Evolutionary conservation across 2,329 filamentous ascomycete genomes (phyloP), one percentile per base, ranked within the genome.

Genomic region (Thermomyces lanuginosus): DNA sequence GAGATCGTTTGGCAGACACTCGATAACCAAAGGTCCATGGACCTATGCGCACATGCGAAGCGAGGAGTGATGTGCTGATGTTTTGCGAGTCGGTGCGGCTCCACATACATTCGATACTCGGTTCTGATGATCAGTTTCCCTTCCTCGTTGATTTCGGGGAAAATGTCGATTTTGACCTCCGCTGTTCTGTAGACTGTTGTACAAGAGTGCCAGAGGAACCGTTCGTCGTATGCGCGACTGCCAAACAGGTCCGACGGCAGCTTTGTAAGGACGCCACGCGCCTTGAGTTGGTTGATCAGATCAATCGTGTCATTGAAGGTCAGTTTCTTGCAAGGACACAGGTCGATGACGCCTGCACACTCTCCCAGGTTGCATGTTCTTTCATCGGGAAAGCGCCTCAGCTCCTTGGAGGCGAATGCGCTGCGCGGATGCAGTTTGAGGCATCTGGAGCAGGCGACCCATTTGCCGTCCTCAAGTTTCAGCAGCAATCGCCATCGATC

Each of bases 311-410:
- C 51, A 4, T 42, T 45, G 30, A 48, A 54, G 0, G 51, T 55
- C 30, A 55, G 29, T 33, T 55, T 55, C 27, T 46, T 50, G 44
- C 51, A 55, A 6, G 51, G 51, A 26, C 51, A 55, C 15, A 55
- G 27, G 21, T 55, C 51, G 20, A 55, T 49, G 21, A 55, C 36
- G 4, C 51, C 51, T 10, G 51, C 49, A 9, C 45, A 30, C 5
- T 42, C 41, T 8, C 51, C 51, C 24, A 54, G 23, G 19, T 46
- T 43, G 28, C 51, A 55, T 8, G 38, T 37, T 16, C 51, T 45
- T 13, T 34, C 35, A 21, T 50, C 47, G 4, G 51, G 22, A 9
- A 46, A 46, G 24, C 44, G 44, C 30, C 40, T 39, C n/a, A 53
- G 25, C 29, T 55, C 49, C 21, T 43, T 39, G 1, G 45, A 33